Evolutionary conservation across 1,139 yeast genomes (phyloP).

Genomic region (Zygosaccharomyces sapae): DNA sequence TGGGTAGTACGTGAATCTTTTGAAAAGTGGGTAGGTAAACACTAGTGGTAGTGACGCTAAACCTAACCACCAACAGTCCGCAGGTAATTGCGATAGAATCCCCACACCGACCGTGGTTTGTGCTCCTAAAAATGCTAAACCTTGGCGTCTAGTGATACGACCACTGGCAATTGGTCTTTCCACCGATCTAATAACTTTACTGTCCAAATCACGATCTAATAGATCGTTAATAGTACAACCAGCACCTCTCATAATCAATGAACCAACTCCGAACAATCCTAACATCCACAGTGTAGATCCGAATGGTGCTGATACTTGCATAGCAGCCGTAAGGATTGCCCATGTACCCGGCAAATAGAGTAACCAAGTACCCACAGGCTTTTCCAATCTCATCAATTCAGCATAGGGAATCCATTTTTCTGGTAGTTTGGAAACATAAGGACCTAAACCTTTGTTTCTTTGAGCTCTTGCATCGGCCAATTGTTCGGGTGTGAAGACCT

Average conservation of each 20-base stretch:
- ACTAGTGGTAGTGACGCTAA: constrained; percentile 77
- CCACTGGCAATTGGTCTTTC: constrained; percentile 91
- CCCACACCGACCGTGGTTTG: constrained; percentile 73
- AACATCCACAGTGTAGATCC: constrained; percentile 55
- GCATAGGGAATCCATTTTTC: constrained; percentile 79
- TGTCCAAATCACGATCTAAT: constrained; percentile 76
- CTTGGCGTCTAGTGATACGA: constrained; percentile 66
- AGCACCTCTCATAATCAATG: constrained; percentile 92
- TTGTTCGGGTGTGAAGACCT: constrained; percentile 49
- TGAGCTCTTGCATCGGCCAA: constrained; percentile 53
- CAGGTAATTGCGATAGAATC: constrained; percentile 67
- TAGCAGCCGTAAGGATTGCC: constrained; percentile 68
- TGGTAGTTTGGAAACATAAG: constrained; percentile 61
- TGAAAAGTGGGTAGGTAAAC: constrained; percentile 85
- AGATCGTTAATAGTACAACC: constrained; percentile 96
- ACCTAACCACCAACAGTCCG: constrained; percentile 78
- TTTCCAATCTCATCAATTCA: constrained; percentile 84
- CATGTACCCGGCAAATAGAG: constrained; percentile 72
- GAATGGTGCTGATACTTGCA: constrained; percentile 62
- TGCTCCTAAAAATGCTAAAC: constrained; percentile 66
- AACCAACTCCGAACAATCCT: constrained; percentile 72
- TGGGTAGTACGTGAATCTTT: constrained; percentile 91
- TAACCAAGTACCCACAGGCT: constrained; percentile 89
- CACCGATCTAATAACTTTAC: constrained; percentile 79
- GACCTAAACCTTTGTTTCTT: constrained; percentile 56